Evolutionary conservation across 2,329 filamentous ascomycete species (phyloP).

Genomic region (Fragosphaeria purpurea): DNA sequence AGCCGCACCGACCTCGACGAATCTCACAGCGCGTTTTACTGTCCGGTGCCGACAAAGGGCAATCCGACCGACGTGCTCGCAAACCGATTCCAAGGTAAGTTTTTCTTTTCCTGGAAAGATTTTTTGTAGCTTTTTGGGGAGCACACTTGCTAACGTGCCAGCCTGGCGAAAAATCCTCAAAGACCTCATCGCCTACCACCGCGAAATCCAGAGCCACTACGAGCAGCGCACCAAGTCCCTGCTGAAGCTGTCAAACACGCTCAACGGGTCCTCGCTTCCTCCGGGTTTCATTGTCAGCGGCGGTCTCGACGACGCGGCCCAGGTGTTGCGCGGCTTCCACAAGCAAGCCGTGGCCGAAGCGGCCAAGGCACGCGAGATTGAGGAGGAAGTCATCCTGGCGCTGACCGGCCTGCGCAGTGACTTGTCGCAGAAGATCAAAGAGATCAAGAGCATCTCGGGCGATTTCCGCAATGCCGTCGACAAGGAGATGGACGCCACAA

Average conservation of each 20-base stretch:
- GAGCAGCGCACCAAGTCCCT: constrained; percentile 76
- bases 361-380: constrained; percentile 81
- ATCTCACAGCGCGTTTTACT: constrained; percentile 75
- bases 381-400: constrained; percentile 82
- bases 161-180: constrained; percentile 94
- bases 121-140: background rate
- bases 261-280: constrained; percentile 70
- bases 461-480: constrained; percentile 97
- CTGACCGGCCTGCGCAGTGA: constrained; percentile 79
- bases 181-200: constrained; percentile 86
- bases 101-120: background rate
- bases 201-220: constrained; percentile 82
- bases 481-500: constrained; percentile 82
- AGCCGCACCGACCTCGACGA: constrained; percentile 58
- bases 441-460: constrained; percentile 85
- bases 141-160: constrained; percentile 24
- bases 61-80: constrained; percentile 82
- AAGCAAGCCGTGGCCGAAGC: constrained; percentile 69
- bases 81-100: constrained; percentile 75
- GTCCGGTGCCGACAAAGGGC: constrained; percentile 77
- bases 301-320: constrained; percentile 79
- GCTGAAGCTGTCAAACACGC: constrained; percentile 70
- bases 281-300: constrained; percentile 67
- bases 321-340: constrained; percentile 74
- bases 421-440: constrained; percentile 91